Percentiles rank a stretch among this genome's conserved stretches.
Conservation (phyloP, 306 rosid species). For the Hippophae rhamnoides region DNA sequence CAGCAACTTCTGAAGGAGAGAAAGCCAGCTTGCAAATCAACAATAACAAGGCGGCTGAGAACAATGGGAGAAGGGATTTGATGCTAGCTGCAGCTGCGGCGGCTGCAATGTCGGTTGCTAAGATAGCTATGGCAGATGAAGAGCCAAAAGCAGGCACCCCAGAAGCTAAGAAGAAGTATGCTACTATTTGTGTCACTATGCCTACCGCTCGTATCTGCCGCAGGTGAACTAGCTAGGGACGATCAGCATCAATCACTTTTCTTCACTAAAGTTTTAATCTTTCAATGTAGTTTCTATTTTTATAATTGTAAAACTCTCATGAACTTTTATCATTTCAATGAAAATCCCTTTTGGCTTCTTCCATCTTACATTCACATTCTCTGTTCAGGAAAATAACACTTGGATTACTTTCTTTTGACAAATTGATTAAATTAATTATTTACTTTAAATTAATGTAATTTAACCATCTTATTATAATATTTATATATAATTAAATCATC, state of each 20-base stretch:
- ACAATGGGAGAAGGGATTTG: conserved; percentile 47
- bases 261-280: background rate
- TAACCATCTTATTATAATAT: no score
- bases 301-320: conserved; percentile 18
- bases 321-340: no score
- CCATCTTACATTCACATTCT: no score
- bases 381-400: no score
- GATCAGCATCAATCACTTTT: no score
- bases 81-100: conserved; percentile 37
- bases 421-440: no score
- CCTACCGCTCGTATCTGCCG: conserved; percentile 62
- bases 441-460: no score
- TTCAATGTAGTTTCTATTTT: conserved; percentile 2
- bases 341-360: no score
- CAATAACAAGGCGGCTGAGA: conserved; percentile 24
- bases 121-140: conserved; percentile 42
- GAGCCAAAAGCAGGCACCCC: conserved; percentile 44
- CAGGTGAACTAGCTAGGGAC: conserved; percentile 21
- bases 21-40: conserved; percentile 19
- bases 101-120: conserved; percentile 37
- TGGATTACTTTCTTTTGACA: no score
- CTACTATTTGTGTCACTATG: conserved; percentile 43
- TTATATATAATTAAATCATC: no score
- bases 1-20: conserved; percentile 17
- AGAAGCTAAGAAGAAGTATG: conserved; percentile 52